phyloP scores from a whole-genome alignment of 768 basidiomycete species.

The Crucibulum laeve region DNA sequence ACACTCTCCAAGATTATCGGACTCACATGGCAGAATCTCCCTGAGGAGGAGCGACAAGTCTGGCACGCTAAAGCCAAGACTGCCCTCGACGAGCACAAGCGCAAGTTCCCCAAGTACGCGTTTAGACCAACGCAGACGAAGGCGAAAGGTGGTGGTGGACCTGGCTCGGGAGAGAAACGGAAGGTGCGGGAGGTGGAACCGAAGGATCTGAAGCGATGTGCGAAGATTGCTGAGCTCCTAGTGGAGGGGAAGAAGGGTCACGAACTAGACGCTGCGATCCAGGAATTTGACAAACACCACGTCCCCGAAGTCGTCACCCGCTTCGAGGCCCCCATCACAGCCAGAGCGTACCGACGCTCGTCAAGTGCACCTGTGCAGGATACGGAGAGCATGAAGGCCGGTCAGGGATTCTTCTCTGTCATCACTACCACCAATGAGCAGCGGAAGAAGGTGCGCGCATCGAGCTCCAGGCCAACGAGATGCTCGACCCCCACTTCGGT shows the following conservation, averaged over 20 bases:
- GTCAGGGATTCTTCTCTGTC: background rate
- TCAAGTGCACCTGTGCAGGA: conserved; percentile 55
- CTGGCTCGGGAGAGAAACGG: conserved; percentile 49
- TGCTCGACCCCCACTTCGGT: no score
- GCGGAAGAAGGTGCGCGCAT: no score
- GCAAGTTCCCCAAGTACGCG: conserved; percentile 74
- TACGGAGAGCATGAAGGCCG: background rate
- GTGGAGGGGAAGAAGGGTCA: conserved; percentile 59
- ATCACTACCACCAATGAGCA: no score
- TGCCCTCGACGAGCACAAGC: conserved; percentile 74
- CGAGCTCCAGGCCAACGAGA: no score
- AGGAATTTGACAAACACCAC: conserved; percentile 56
- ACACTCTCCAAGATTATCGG: conserved; percentile 85
- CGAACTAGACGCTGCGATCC: conserved; percentile 51
- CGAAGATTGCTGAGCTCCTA: conserved; percentile 64
- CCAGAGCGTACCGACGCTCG: conserved; percentile 63
- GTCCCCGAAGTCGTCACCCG: conserved; percentile 65
- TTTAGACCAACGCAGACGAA: conserved; percentile 66
- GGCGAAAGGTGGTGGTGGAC: conserved; percentile 34
- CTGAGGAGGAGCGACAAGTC: conserved; percentile 67
- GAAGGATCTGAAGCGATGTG: conserved; percentile 62
- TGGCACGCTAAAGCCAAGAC: conserved; percentile 77
- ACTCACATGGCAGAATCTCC: conserved; percentile 76
- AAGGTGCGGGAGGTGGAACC: conserved; percentile 65
- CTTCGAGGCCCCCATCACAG: conserved; percentile 76